These are phyloP conservation scores for Suhomyces xylopsoci DNA, from an alignment of 805 yeast species.

Conservation along the genomic window DNA sequence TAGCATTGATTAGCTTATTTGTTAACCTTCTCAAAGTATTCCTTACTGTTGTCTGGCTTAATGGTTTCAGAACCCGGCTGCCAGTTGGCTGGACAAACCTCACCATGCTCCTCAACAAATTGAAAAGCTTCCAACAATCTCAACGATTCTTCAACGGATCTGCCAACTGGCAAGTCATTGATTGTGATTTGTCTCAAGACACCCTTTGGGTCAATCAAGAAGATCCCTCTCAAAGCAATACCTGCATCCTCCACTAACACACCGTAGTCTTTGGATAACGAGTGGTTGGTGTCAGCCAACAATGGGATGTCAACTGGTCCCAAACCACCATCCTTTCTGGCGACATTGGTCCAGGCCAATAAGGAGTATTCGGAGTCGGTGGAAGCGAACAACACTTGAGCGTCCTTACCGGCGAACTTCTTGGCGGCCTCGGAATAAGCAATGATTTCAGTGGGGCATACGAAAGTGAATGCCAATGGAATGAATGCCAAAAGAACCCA, in stretches of 20 bases:
- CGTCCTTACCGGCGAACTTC: conserved; percentile 82
- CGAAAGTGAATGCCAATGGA: conserved; percentile 99
- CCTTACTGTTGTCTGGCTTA: conserved; percentile 80
- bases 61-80: conserved; percentile 82
- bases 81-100: conserved; percentile 99
- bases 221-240: conserved; percentile 96
- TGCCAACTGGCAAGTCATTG: conserved; percentile 99
- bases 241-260: conserved; percentile 96
- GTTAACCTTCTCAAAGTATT: conserved; percentile 74
- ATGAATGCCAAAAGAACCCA: conserved; percentile 96
- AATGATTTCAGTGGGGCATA: conserved; percentile 98
- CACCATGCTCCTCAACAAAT: conserved; percentile 98
- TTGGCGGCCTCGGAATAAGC: conserved; percentile 96
- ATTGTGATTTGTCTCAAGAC: conserved; percentile 92
- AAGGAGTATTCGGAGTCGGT: conserved; percentile 98
- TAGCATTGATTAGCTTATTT: conserved; percentile 20
- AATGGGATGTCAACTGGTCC: conserved; percentile 94
- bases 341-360: conserved; percentile 96
- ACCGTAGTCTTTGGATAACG: conserved; percentile 94
- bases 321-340: conserved; percentile 97
- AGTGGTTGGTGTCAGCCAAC: conserved; percentile 94
- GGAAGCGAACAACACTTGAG: conserved; percentile 91
- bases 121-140: conserved; percentile 99
- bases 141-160: conserved; percentile 96
- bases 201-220: conserved; percentile 96